These are phyloP conservation scores for Trichoderma simmonsii DNA, from an alignment of 2,329 filamentous ascomycete genomes.

Conservation along the genomic window DNA sequence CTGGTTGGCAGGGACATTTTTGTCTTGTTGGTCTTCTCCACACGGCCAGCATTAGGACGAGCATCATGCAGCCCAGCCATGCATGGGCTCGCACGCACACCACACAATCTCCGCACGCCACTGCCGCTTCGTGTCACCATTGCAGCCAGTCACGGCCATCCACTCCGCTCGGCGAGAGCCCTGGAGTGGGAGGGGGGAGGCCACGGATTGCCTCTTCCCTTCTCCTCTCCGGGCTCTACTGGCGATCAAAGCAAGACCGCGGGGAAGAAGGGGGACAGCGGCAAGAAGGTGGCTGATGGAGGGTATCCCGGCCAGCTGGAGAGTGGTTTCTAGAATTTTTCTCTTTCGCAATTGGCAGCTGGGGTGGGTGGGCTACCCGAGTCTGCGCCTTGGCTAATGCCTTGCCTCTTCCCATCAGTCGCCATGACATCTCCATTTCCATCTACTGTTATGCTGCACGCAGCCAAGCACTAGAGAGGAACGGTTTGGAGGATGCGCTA, in stretches of 20 bases:
- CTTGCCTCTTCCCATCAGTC: not conserved
- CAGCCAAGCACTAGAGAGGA: not conserved
- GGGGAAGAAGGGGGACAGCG: conserved; percentile 9
- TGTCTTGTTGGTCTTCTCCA: not conserved
- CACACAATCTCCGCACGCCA: conserved; percentile 16
- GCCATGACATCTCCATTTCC: not conserved
- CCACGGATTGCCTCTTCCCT: not conserved
- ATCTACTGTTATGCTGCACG: not conserved
- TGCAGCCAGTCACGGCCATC: conserved; percentile 15
- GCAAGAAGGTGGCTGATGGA: not conserved
- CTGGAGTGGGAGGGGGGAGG: not conserved
- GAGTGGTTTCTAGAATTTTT: conserved; percentile 16
- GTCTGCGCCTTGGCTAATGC: not conserved
- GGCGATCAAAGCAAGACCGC: not conserved
- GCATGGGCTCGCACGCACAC: conserved; percentile 9
- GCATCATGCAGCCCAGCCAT: conserved; percentile 10
- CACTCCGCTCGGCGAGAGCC: not conserved
- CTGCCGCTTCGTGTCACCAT: conserved; percentile 18
- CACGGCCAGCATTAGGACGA: conserved; percentile 6
- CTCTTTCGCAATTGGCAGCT: conserved; percentile 4
- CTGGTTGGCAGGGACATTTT: not conserved
- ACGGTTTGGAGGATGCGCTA: conserved; percentile 1
- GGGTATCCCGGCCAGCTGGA: conserved; percentile 6
- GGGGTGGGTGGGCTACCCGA: not conserved
- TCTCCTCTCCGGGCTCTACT: not conserved